Percentiles rank a stretch among this genome's conserved stretches.
Evolutionary conservation across 768 basidiomycete genomes (phyloP).

Genomic region (Boletus sensibilis): DNA sequence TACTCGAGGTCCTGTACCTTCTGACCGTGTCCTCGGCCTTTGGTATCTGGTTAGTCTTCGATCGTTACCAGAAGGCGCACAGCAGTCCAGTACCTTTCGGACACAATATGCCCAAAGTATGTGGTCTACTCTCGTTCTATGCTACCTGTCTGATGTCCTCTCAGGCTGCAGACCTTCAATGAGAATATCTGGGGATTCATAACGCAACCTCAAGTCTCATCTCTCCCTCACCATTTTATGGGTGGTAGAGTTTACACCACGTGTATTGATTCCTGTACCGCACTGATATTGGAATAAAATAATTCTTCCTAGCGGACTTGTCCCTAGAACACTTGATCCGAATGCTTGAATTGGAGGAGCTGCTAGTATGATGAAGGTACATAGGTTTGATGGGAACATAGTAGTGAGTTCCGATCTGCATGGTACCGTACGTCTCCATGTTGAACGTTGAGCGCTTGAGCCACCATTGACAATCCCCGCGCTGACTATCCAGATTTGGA

Average conservation of each 20-base stretch:
- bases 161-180: slow-evolving; percentile 59
- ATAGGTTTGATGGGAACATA: too few relatives aligned
- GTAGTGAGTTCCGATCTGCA: too few relatives aligned
- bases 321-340: too few relatives aligned
- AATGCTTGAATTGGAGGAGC: too few relatives aligned
- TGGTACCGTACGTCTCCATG: too few relatives aligned
- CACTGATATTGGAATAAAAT: too few relatives aligned
- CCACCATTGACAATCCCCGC: too few relatives aligned
- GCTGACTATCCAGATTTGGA: too few relatives aligned
- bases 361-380: too few relatives aligned
- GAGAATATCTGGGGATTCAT: slow-evolving; percentile 51
- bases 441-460: too few relatives aligned
- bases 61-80: slow-evolving; percentile 69
- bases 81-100: slow-evolving; percentile 74
- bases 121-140: slow-evolving; percentile 17
- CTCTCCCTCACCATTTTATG: slow-evolving; percentile 47
- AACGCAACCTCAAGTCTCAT: slow-evolving; percentile 70
- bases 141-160: slow-evolving; percentile 15
- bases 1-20: slow-evolving; percentile 63
- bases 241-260: slow-evolving; percentile 72
- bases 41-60: slow-evolving; percentile 77
- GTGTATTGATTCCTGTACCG: too few relatives aligned
- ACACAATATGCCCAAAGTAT: slow-evolving; percentile 56
- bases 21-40: slow-evolving; percentile 69
- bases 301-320: too few relatives aligned